Evolutionary conservation across 192 early-diverging fungal genomes (phyloP).

Genomic region (Paraglomus brasilianum): DNA sequence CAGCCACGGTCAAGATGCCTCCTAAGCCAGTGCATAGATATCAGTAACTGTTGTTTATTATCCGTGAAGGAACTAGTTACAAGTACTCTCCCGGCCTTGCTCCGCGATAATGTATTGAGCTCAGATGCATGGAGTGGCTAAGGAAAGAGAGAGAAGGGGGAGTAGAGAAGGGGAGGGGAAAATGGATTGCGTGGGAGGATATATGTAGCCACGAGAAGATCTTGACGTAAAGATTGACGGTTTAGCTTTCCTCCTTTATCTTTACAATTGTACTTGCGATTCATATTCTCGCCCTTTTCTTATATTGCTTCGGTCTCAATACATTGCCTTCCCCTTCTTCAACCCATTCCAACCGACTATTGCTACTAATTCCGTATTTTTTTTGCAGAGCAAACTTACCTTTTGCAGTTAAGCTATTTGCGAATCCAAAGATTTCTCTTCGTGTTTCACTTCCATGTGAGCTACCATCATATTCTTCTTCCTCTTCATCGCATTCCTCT

Average conservation of each 20-base stretch:
- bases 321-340: too few relatives aligned
- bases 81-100: neutral
- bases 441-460: conserved; percentile 42
- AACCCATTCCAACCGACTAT: too few relatives aligned
- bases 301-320: neutral
- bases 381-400: conserved; percentile 45
- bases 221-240: too few relatives aligned
- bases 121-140: neutral
- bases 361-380: neutral
- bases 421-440: conserved; percentile 63
- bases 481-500: conserved; percentile 47
- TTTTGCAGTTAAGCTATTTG: conserved; percentile 76
- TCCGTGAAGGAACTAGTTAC: neutral
- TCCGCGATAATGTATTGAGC: neutral
- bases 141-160: neutral
- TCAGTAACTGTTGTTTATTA: neutral
- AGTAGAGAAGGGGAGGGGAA: neutral
- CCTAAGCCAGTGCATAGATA: conserved; percentile 34
- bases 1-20: conserved; percentile 73
- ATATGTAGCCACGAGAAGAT: too few relatives aligned
- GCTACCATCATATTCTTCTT: conserved; percentile 59
- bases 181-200: neutral
- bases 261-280: too few relatives aligned
- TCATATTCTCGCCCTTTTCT: too few relatives aligned
- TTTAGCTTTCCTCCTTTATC: too few relatives aligned